Evolutionary conservation across 2,329 filamentous ascomycete genomes (phyloP).

Genomic region (Fusarium sp.): DNA sequence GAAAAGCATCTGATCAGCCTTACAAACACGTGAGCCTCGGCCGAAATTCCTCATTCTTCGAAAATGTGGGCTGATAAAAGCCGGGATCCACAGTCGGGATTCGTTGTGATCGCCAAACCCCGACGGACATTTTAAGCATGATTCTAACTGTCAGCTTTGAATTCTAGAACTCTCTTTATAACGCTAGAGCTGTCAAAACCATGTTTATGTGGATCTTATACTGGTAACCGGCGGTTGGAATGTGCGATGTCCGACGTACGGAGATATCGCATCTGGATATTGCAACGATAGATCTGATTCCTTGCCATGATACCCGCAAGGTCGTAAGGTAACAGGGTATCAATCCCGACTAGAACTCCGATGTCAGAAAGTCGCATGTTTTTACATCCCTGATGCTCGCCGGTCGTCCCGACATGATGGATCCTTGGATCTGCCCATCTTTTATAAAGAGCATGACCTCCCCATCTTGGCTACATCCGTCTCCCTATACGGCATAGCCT

Average conservation of each 20-base stretch:
- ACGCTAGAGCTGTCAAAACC: constrained; percentile 1
- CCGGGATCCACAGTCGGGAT: constrained; percentile 18
- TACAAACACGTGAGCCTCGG: constrained; percentile 14
- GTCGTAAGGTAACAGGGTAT: constrained; percentile 26
- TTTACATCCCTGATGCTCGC: background rate
- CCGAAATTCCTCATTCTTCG: background rate
- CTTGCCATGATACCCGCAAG: constrained; percentile 25
- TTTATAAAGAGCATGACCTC: constrained; percentile 28
- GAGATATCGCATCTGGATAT: background rate
- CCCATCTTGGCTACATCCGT: constrained; percentile 19
- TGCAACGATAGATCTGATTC: constrained; percentile 11
- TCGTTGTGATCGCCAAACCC: constrained; percentile 8
- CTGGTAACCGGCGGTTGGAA: constrained; percentile 1
- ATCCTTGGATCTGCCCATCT: constrained; percentile 15
- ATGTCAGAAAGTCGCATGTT: constrained; percentile 22
- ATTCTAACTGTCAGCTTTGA: background rate
- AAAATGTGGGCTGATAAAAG: constrained; percentile 22
- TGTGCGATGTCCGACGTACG: constrained; percentile 2
- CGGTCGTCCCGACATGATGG: constrained; percentile 28
- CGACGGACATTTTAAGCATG: constrained; percentile 30
- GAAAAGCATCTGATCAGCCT: constrained; percentile 23
- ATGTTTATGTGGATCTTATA: background rate
- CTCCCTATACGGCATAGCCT: constrained; percentile 15
- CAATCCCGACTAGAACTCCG: background rate
- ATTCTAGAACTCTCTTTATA: background rate